Conservation (phyloP, 2,329 filamentous ascomycete species). For the Epichloe gansuensis region DNA sequence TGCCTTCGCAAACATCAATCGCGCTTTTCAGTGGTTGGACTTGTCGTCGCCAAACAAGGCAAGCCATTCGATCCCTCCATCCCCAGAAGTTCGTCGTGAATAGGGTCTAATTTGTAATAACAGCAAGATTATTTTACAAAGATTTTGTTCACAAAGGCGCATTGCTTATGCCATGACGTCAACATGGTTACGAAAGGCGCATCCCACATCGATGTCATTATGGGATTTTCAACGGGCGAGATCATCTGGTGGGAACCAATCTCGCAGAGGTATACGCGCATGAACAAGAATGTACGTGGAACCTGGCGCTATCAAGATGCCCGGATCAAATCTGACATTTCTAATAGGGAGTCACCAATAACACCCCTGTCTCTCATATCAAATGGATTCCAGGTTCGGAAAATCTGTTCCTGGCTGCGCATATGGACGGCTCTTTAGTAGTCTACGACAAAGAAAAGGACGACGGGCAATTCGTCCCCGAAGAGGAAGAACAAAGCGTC, state of each 20-base stretch:
- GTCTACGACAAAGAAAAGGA: constrained; percentile 98
- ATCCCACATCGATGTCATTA: constrained; percentile 76
- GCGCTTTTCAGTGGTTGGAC: constrained; percentile 93
- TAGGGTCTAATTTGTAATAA: constrained; percentile 13
- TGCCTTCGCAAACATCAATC: constrained; percentile 89
- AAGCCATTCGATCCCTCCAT: constrained; percentile 5
- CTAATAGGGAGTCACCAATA: constrained; percentile 69
- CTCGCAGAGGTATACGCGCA: constrained; percentile 83
- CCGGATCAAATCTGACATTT: constrained; percentile 2
- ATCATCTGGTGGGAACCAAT: constrained; percentile 99
- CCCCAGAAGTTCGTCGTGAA: background rate
- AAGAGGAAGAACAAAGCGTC: constrained; percentile 53
- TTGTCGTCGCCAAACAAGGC: constrained; percentile 62
- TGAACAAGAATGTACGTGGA: constrained; percentile 77
- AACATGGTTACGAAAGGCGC: constrained; percentile 69
- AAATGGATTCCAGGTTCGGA: constrained; percentile 91
- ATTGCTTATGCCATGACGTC: constrained; percentile 88
- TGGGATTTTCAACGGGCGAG: constrained; percentile 93
- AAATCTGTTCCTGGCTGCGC: constrained; percentile 79
- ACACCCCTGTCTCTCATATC: constrained; percentile 73
- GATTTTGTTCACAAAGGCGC: constrained; percentile 91
- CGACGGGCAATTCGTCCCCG: constrained; percentile 64
- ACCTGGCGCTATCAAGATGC: background rate
- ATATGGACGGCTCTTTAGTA: constrained; percentile 80
- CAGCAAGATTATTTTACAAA: constrained; percentile 86